Conservation (phyloP, 2,329 filamentous ascomycete species). For the Coniosporium tulheliwenetii region DNA sequence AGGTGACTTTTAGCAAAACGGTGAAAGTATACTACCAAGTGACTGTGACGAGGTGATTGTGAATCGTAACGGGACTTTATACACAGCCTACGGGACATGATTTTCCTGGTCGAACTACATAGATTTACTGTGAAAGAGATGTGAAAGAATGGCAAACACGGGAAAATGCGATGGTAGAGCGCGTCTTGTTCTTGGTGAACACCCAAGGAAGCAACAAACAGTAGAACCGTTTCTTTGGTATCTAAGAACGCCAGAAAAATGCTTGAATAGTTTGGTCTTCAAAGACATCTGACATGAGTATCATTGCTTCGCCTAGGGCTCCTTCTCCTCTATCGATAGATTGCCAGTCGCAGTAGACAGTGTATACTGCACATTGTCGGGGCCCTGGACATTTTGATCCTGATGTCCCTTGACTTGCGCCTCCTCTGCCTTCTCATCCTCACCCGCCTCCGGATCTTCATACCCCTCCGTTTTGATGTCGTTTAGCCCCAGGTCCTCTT, state of each 20-base stretch:
- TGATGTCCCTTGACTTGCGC: background rate
- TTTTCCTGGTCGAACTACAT: no score
- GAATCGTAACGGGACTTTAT: no score
- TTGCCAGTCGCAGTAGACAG: background rate
- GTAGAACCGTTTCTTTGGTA: background rate
- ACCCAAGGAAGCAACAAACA: no score
- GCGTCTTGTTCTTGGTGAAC: no score
- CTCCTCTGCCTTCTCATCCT: slow-evolving; percentile 4
- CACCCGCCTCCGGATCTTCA: slow-evolving; percentile 32
- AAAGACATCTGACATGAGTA: background rate
- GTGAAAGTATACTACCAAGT: no score
- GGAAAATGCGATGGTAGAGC: no score
- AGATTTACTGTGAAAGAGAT: no score
- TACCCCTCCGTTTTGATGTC: slow-evolving; percentile 94
- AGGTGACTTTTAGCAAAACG: no score
- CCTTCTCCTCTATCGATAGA: background rate
- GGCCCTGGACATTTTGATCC: no score
- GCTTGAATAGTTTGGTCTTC: background rate
- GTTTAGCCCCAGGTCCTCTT: slow-evolving; percentile 76
- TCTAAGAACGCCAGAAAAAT: background rate
- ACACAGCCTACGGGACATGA: no score
- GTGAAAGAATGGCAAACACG: no score
- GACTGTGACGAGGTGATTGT: no score
- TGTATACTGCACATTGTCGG: background rate
- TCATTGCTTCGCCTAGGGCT: background rate